Evolutionary conservation across 2,329 filamentous ascomycete genomes (phyloP), one percentile per base, ranked within the genome.

Genomic region (Aspergillus neoniger): DNA sequence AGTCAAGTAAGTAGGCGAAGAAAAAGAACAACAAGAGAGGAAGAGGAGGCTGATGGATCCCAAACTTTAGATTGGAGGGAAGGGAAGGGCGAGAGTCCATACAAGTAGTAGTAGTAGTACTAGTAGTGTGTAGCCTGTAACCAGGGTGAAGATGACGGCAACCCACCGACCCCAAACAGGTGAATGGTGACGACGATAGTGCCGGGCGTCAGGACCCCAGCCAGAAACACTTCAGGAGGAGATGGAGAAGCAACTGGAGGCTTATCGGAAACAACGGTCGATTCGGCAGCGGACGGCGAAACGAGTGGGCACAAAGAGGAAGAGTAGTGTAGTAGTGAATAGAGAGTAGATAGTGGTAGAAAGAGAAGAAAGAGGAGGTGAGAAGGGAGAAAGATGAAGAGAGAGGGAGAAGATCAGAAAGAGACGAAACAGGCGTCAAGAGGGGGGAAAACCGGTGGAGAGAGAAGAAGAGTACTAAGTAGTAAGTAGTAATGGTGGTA

Each of bases 231-330:
- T 36, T 19, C 50, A 41, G 32, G 47, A 55, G 25, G 8, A 9
- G 36, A 38, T 51, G 39, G 44, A 55, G 25, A 59, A 47, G 30
- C 48, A 47, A 21, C 54, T 28, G 62, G 68, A 69, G 69, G 70
- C 72, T 74, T 70, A 72, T 74, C 71, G 69, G 71, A 72, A 74
- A 65, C 66, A 64, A 68, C 65, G 65, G 64, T 61, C 59, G 60
- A 36, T 68, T 69, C 64, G 66, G 66, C 49, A 50, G 55, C 58
- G 57, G 60, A 59, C 44, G 61, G 55, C 55, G 63, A 65, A 65
- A 64, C 62, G 65, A 66, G 64, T 63, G 66, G 66, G 65, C 62
- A 36, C 32, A 67, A 59, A 36, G 43, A 49, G 58, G 23, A 48
- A 55, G 23, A 51, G 15, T 30, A 30, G 10, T 30, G 28, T 12